phyloP scores from a whole-genome alignment of 2,329 filamentous ascomycete species.

The Aschersonia sp. region DNA sequence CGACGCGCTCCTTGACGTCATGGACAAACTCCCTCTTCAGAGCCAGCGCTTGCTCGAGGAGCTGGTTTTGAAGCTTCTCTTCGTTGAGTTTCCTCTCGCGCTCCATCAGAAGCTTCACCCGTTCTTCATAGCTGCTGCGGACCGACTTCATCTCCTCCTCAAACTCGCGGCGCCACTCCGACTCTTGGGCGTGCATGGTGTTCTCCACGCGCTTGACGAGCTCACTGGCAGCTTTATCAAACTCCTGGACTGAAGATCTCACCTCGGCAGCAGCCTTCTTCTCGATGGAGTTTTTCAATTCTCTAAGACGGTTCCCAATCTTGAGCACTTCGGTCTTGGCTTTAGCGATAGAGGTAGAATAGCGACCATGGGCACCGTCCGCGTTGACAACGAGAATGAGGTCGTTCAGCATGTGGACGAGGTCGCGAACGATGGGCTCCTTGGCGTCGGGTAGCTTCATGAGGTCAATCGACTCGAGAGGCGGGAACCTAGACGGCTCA shows the following conservation, averaged over 20 bases:
- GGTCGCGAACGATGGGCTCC: conserved; percentile 80
- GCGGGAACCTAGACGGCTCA: conserved; percentile 48
- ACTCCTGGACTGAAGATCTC: conserved; percentile 55
- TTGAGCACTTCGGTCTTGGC: conserved; percentile 71
- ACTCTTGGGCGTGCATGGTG: conserved; percentile 68
- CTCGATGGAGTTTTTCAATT: conserved; percentile 54
- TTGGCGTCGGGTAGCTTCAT: conserved; percentile 59
- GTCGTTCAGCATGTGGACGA: conserved; percentile 91
- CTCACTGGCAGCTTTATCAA: conserved; percentile 75
- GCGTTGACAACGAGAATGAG: conserved; percentile 88
- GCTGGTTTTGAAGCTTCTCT: conserved; percentile 67
- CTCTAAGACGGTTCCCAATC: conserved; percentile 64
- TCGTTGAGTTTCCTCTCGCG: conserved; percentile 69
- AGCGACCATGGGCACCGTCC: conserved; percentile 64
- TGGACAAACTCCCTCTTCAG: conserved; percentile 74
- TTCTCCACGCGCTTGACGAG: conserved; percentile 79
- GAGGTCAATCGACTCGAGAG: conserved; percentile 60
- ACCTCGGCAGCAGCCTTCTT: conserved; percentile 64
- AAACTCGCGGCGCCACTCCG: conserved; percentile 75
- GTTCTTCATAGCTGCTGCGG: conserved; percentile 62
- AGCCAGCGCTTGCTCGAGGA: conserved; percentile 79
- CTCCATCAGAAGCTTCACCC: conserved; percentile 64
- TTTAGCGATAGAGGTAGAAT: conserved; percentile 63
- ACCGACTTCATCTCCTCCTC: conserved; percentile 72
- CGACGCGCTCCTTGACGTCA: conserved; percentile 68